These are phyloP conservation scores for Erodium chrysanthum DNA, from an alignment of 441 rosid genomes.

Conservation along the genomic window DNA sequence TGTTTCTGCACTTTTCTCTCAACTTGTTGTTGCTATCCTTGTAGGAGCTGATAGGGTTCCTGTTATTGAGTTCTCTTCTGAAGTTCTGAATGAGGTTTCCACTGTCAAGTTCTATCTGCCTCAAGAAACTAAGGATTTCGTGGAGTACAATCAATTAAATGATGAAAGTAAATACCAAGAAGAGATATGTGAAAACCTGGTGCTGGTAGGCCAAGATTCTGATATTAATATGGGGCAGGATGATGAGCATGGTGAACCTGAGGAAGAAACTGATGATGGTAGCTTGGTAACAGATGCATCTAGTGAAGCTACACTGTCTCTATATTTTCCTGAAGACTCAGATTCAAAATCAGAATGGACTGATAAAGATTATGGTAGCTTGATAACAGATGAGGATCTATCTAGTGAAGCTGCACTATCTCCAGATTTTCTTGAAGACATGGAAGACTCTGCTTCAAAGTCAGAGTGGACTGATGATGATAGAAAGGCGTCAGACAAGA, in stretches of 20 bases:
- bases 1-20: neutral
- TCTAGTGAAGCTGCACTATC: too few relatives aligned
- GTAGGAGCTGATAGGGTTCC: slow-evolving; percentile 15
- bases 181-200: neutral
- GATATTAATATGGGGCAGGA: neutral
- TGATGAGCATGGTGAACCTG: neutral
- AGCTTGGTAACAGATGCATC: neutral
- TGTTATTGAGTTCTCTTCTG: slow-evolving; percentile 11
- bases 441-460: too few relatives aligned
- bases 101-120: too few relatives aligned
- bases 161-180: neutral
- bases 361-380: slow-evolving; percentile 5
- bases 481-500: too few relatives aligned
- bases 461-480: neutral
- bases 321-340: too few relatives aligned
- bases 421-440: too few relatives aligned
- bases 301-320: too few relatives aligned
- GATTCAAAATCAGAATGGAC: neutral
- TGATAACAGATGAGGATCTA: neutral
- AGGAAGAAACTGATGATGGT: too few relatives aligned
- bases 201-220: neutral
- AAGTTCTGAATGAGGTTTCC: slow-evolving; percentile 1
- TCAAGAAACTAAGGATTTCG: too few relatives aligned
- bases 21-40: neutral
- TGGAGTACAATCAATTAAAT: neutral